Evolutionary conservation across 768 basidiomycete genomes (phyloP), one percentile per base, ranked within the genome.

Genomic region (Butyriboletus loyo): DNA sequence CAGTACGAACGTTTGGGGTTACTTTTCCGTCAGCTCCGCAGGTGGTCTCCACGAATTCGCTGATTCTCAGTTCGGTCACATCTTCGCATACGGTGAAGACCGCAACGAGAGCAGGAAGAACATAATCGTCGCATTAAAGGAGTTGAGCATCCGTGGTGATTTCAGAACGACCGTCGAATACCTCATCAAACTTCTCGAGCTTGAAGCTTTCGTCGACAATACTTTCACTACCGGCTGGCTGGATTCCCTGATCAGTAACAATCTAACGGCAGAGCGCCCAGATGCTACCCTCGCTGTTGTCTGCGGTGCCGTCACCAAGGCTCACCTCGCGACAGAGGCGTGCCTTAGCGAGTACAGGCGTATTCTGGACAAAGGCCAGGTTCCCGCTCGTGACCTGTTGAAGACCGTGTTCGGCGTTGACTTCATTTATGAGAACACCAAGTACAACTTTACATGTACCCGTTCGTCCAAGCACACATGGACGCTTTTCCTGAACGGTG

Each of bases 81-180:
- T 98, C 67, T 99, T 99, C 61, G 97, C 96, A 17, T 98, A 98
- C 62, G 97, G 97, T 47, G 89, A 95, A 71, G 96, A 98, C 67
- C 91, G 97, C 59, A 77, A 83, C 54, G 95, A 98, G 72, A 90
- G 89, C 63, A 74, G 97, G 64, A 99, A 99, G 79, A 98, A 98
- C 69, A 99, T 99, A 96, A 96, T 99, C 55, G 89, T 99, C 59
- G 97, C 97, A 3, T 75, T 99, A 62, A 98, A 98, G 76, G 97
- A 98, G 72, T 77, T 98, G 58, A 94, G 92, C 71, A 99, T 99
- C 69, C 92, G 97, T 61, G 97, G 97, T 52, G 97, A 99, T 71
- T 99, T 99, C 78, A 77, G 97, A 57, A 97, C 94, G 14, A 99
- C 97, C 0, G 97, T 98, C 64, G 97, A 99, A 71, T 99, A 99